Base-by-base conservation (phyloP, 1,284 basidiomycete species). In the Marasmius tenuissimus region DNA sequence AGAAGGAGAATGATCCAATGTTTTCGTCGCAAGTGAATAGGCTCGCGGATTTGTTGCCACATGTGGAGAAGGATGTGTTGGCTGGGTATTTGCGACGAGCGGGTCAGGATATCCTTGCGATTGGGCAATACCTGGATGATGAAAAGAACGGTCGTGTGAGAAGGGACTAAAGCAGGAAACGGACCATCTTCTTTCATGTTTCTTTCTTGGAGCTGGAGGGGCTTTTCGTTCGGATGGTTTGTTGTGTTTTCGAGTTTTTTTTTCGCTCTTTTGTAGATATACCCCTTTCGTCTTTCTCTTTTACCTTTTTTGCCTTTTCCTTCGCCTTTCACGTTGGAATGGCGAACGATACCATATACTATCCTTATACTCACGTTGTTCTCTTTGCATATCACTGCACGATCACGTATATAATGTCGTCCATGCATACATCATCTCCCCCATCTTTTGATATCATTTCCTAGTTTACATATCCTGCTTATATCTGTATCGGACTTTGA, bases 51-150 rank as follows among this genome's bases (percentile, higher is more conserved):
- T 75, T 95, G 40, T 75, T 95, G 35, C 93, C 93, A 14, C 85
- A 91, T 68, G 92, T 89, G 27, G 88, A 94, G 63, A 82, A 85
- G 57, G 75, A 75, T 9, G 77, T 93, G 3, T 79, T 95, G 35
- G 86, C 88, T 62, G 82, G 84, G 8, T 96, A 96, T 75, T 73
- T 95, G 57, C 81, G 82, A 35, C 81, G 88, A 27, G 79, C 91
- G 14, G 90, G 92, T 7, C 87, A 92, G 69, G 90, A 93, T 72
- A 89, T 93, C 60, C 75, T 90, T 51, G 93, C 93, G 7, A 92
- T 96, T 69, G 91, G 92, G 20, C 89, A 92, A 69, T 96, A 94
- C 73, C 77, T 96, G 35, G 93, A 94, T 67, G 93, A 96, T 68
- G 92, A 94, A 73, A 90, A 89, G 78, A 89, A 88, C 67, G 91